phyloP scores from a whole-genome alignment of 371 early-diverging fungal species.

The Mucor irregularis region DNA sequence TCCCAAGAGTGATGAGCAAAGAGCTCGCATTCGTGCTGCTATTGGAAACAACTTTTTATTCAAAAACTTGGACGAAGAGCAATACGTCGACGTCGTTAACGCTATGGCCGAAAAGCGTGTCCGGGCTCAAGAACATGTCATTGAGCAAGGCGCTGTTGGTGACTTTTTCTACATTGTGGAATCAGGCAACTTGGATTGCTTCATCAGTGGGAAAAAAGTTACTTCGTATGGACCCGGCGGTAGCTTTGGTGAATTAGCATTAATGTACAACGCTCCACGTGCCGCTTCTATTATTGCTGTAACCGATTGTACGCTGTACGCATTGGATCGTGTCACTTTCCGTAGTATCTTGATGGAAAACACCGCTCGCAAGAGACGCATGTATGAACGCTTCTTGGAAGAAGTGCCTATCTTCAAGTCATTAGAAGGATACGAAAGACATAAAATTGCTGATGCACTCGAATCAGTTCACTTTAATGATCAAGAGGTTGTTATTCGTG shows the following conservation, averaged over 20 bases:
- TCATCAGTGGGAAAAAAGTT: constrained; percentile 71
- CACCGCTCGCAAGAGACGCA: constrained; percentile 69
- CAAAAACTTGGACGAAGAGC: constrained; percentile 92
- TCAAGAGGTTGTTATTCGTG: constrained; percentile 66
- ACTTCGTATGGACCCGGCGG: constrained; percentile 66
- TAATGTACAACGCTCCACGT: constrained; percentile 90
- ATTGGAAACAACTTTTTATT: constrained; percentile 91
- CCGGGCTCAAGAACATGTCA: constrained; percentile 49
- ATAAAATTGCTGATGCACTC: constrained; percentile 84
- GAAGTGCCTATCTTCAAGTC: constrained; percentile 69
- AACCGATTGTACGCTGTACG: constrained; percentile 75
- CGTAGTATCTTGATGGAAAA: constrained; percentile 76
- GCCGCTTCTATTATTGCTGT: constrained; percentile 83
- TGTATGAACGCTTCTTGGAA: constrained; percentile 79
- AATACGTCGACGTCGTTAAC: constrained; percentile 89
- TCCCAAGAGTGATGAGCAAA: constrained; percentile 85
- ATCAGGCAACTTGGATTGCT: constrained; percentile 91
- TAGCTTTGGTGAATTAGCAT: constrained; percentile 87
- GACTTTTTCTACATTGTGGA: constrained; percentile 98
- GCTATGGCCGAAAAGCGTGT: constrained; percentile 97
- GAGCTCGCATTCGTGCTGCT: constrained; percentile 76
- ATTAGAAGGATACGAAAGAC: constrained; percentile 69
- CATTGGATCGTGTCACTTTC: constrained; percentile 82
- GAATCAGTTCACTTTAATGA: constrained; percentile 69
- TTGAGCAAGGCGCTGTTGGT: constrained; percentile 95